phyloP scores from a whole-genome alignment of 768 basidiomycete species.

The Butyriboletus loyo region DNA sequence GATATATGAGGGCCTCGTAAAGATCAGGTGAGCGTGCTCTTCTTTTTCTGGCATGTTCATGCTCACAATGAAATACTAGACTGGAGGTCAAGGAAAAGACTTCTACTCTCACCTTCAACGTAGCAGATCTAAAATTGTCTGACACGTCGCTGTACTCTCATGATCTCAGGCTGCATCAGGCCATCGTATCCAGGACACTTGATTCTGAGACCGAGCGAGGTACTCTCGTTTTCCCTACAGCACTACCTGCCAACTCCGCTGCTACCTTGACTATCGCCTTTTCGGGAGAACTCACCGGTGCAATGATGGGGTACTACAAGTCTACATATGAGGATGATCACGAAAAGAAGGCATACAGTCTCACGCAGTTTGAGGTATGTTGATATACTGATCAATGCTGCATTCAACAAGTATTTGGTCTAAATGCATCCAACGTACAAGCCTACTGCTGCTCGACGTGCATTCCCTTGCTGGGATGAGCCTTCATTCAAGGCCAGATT shows the following conservation, averaged over 20 bases:
- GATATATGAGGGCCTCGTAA: constrained; percentile 73
- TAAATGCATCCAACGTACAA: constrained; percentile 28
- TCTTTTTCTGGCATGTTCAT: background rate
- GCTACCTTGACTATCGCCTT: constrained; percentile 71
- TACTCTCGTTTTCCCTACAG: constrained; percentile 53
- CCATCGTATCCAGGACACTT: constrained; percentile 43
- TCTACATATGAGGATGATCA: constrained; percentile 62
- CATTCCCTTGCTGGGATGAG: constrained; percentile 93
- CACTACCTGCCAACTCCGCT: constrained; percentile 64
- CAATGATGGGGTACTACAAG: constrained; percentile 84
- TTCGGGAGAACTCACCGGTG: constrained; percentile 60
- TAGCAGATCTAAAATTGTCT: constrained; percentile 55
- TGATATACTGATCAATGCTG: constrained; percentile 1
- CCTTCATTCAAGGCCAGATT: constrained; percentile 87
- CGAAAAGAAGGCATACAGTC: constrained; percentile 61
- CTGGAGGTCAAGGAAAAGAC: constrained; percentile 63
- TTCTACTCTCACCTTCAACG: constrained; percentile 62
- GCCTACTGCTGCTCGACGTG: constrained; percentile 81
- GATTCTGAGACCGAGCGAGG: constrained; percentile 66
- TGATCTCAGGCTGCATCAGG: constrained; percentile 47
- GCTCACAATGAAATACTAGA: constrained; percentile 33
- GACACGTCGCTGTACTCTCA: constrained; percentile 55
- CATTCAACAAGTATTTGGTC: background rate
- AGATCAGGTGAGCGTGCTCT: constrained; percentile 51
- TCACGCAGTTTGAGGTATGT: constrained; percentile 86